Evolutionary conservation across 2,329 filamentous ascomycete species (phyloP), one percentile per base, ranked within the genome.

Genomic region (Chaetomium globosum): DNA sequence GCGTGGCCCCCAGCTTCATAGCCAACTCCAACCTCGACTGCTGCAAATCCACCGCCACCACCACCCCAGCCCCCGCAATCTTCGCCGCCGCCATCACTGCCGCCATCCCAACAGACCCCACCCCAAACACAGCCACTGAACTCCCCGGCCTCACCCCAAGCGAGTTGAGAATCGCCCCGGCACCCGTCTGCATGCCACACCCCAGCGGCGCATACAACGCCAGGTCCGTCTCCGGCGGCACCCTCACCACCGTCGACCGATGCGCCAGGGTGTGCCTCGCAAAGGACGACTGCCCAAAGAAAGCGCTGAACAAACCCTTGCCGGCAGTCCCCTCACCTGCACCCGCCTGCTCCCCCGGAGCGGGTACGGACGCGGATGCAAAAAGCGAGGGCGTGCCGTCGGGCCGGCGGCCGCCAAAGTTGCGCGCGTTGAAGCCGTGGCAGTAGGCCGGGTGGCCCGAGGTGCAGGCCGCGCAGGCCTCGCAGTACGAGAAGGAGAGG

Each of bases 401-500:
- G 1, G 67, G 52, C 4, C 70, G 65, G 12, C 58, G 31, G n/a
- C 72, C 73, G 49, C 71, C 69, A 63, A 74, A 73, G 66, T 74
- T 74, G 65, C 67, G 64, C 19, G 39, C 61, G 67, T 70, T 69
- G 58, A 74, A 73, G 65, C 36, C 56, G 65, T 70, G 53, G 67
- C 72, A 73, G 64, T 73, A 71, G 30, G 71, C 67, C 3, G 71
- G 72, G 61, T 71, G 71, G 52, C 64, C 67, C 1, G 70, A 65
- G 1, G 10, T 28, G 64, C 72, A 73, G 6, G 63, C 31, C 4
- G 23, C n/a, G 67, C 71, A 73, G n/a, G 66, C 30, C 46, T 69
- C 72, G 67, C 76, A 78, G 68, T 75, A 73, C 4, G 75, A 74
- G 63, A 77, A 78, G 16, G 76, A 77, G 13, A 78, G 82, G n/a